These are phyloP conservation scores for Bombardia bombarda DNA, from an alignment of 495 filamentous ascomycete species.

Conservation along the genomic window DNA sequence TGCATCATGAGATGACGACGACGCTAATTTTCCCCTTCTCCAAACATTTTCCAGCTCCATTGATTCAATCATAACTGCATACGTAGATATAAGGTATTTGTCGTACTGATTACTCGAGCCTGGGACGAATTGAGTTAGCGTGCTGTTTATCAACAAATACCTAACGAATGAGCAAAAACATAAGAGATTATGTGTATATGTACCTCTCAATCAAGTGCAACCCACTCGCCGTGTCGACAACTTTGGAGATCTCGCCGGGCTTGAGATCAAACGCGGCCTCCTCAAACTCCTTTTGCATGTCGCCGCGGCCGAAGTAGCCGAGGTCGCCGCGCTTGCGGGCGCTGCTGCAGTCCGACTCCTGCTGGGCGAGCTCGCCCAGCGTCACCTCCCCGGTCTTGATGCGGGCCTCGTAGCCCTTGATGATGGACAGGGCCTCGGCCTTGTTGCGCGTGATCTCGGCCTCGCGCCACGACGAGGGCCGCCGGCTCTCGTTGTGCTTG, in stretches of 20 bases:
- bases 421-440: slow-evolving; percentile 72
- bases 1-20: too few species aligned
- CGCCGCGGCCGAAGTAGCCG: slow-evolving; percentile 85
- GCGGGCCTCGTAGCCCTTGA: slow-evolving; percentile 60
- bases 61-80: too few species aligned
- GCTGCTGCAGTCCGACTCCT: slow-evolving; percentile 91
- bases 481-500: slow-evolving; percentile 80
- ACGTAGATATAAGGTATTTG: too few species aligned
- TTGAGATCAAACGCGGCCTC: slow-evolving; percentile 84
- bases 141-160: too few species aligned
- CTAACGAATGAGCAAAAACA: too few species aligned
- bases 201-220: slow-evolving; percentile 95
- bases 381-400: slow-evolving; percentile 60
- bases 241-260: slow-evolving; percentile 71
- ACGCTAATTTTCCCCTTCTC: too few species aligned
- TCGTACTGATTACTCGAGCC: slow-evolving; percentile 4
- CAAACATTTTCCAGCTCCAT: too few species aligned
- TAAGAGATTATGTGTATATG: slow-evolving; percentile 13
- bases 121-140: too few species aligned
- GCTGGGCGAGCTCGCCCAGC: slow-evolving; percentile 73
- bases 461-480: slow-evolving; percentile 88
- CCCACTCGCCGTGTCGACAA: slow-evolving; percentile 90
- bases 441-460: slow-evolving; percentile 79
- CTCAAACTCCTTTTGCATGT: slow-evolving; percentile 99
- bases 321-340: slow-evolving; percentile 90